Evolutionary conservation across 176 grass and related monocot species (phyloP).

Genomic region (Oropetium thomaeum): DNA sequence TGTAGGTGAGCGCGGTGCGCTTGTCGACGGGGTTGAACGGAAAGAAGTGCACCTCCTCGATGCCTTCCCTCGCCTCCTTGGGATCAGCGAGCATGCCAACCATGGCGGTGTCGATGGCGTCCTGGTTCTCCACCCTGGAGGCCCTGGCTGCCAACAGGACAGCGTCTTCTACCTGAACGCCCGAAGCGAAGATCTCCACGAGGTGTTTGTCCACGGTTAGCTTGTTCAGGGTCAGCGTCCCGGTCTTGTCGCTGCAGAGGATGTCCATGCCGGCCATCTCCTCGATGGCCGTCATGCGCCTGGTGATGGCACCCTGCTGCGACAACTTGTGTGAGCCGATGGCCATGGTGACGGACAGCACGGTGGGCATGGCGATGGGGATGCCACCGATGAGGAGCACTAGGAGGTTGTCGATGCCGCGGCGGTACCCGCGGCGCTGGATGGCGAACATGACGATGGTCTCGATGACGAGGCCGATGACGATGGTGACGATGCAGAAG

Average conservation of each 20-base stretch:
- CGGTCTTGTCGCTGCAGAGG: conserved; percentile 97
- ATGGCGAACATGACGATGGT: conserved; percentile 74
- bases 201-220: conserved; percentile 60
- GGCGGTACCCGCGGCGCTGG: conserved; percentile 74
- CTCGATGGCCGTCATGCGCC: conserved; percentile 95
- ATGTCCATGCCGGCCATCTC: conserved; percentile 94
- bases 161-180: conserved; percentile 38
- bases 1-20: conserved; percentile 90
- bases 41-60: conserved; percentile 76
- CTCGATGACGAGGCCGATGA: conserved; percentile 53
- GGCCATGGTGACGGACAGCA: conserved; percentile 92
- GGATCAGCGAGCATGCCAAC: conserved; percentile 76
- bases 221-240: conserved; percentile 83
- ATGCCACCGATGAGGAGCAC: conserved; percentile 95
- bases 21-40: conserved; percentile 98
- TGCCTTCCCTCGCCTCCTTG: conserved; percentile 74
- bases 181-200: conserved; percentile 54
- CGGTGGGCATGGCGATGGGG: conserved; percentile 94
- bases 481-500: conserved; percentile 83
- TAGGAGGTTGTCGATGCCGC: conserved; percentile 88
- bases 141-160: conserved; percentile 63
- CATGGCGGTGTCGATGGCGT: conserved; percentile 87
- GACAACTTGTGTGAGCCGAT: conserved; percentile 78
- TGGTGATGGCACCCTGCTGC: conserved; percentile 79
- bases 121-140: conserved; percentile 91